Evolutionary conservation across 768 basidiomycete genomes (phyloP), one percentile per base, ranked within the genome.

Genomic region (Phaeotremella skinneri): DNA sequence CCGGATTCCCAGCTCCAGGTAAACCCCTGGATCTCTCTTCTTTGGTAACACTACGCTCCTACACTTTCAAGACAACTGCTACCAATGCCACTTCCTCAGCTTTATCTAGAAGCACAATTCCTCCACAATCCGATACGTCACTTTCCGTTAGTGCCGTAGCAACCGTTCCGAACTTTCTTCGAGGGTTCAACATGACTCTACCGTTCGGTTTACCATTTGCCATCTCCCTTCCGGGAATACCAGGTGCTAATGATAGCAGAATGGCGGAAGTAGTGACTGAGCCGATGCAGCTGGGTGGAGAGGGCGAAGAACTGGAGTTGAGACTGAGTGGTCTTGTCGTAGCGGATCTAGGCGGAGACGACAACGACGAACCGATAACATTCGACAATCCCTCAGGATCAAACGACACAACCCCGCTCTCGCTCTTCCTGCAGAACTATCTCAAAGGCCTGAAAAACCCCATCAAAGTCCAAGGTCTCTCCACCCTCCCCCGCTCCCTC

Each of bases 221-320:
- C 7, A 71, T 77, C 47, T 64, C 56, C 14, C 55, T 75, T 0
- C 61, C 70, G 27, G 30, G 25, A 13, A 52, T 32, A 1, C 25
- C 53, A 13, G 21, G 41, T 25, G 17, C 52, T 4, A 41, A 43
- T 11, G 68, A 64, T 39, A 66, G 30, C 31, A 59, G 59, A 37
- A 69, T 77, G 70, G 72, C 76, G 2, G 65, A 71, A 39, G 76
- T 77, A 2, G 52, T 72, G 26, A 77, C 76, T 4, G 58, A 55
- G 25, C 76, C 76, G 7, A 39, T 73, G 0, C 51, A 26, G 14
- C 25, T 70, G 7, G 52, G 50, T n/a, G 49, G 43, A 11, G 17
- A 37, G 9, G 9, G 25, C 27, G 11, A 32, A 51, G 25, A 51
- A 3, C 63, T 75, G 27, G 25, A 54, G n/a, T 37, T 73, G 17